Base-by-base conservation (phyloP, 179 eudicot species). In the Beta lomatogona region DNA sequence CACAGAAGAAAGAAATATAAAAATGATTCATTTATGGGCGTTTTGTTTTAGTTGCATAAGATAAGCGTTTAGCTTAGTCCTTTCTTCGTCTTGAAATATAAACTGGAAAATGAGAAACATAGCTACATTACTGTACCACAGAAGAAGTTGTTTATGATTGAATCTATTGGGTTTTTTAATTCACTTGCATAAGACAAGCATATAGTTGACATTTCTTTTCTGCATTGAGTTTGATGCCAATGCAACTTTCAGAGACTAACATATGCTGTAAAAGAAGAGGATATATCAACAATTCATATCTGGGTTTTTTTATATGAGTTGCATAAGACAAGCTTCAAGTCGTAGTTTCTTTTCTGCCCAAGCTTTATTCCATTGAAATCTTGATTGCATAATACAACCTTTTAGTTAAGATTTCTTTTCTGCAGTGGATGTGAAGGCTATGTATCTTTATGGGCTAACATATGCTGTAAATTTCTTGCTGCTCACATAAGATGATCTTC, bases 321-420 rank as follows among this genome's bases (percentile, higher is more conserved):
- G 41, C 41, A 36, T 36, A 50, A 45, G 79, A 28, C 70, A 6
- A 3, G 19, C n/a, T 59, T 59, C 21, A n/a, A 21, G 9, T 61
- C 66, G 25, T 4, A 4, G 31, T 19, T 19, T 61, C 22, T 5
- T 19, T 19, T 61, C 25, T n/a, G 15, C 66, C 8, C n/a, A 1
- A 57, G 25, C 4, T 53, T 69, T 57, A 3, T 36, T 36, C 41
- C 41, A 36, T 2, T 36, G 41, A 36, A 36, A 36, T 36, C 41
- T 36, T 36, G 3, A 70, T 64, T 68, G 28, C 44, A 55, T 12
- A n/a, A 22, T 57, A 79, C 9, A 63, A 70, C 13, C 12, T 28
- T 79, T 69, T 68, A 19, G 11, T 5, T 28, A 41, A 59, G 15
- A 41, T 55, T 78, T 41, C 15, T 45, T 68, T 57, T 79, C 76